These are phyloP conservation scores for Magnusiomyces suaveolens DNA, from an alignment of 1,139 yeast genomes.

Conservation along the genomic window DNA sequence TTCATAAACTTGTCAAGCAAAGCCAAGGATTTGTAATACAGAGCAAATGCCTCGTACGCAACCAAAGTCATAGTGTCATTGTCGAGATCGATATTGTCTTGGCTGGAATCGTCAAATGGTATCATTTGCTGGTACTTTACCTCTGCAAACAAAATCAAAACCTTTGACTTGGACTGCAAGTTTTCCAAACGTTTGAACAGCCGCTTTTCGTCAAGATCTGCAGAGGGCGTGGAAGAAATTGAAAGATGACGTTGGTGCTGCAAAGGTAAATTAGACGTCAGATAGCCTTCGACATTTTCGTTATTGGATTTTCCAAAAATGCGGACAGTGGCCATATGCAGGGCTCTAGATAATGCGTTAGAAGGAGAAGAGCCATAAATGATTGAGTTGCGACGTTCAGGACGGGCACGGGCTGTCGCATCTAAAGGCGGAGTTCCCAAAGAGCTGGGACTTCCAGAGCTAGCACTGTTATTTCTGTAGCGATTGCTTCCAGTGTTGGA, in stretches of 20 bases:
- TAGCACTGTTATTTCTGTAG: not conserved
- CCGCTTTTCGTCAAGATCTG: conserved; percentile 29
- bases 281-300: not conserved
- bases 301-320: conserved; percentile 49
- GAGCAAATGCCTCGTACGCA: conserved; percentile 78
- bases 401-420: not conserved
- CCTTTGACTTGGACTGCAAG: conserved; percentile 82
- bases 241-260: conserved; percentile 16
- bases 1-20: conserved; percentile 79
- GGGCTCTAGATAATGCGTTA: conserved; percentile 77
- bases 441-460: not conserved
- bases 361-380: conserved; percentile 61
- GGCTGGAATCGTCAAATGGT: conserved; percentile 41
- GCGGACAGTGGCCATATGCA: conserved; percentile 80
- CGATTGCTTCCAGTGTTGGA: not conserved
- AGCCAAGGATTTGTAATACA: conserved; percentile 76
- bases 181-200: conserved; percentile 53
- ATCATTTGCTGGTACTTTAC: conserved; percentile 78
- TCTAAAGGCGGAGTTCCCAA: not conserved
- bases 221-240: conserved; percentile 13
- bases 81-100: conserved; percentile 17
- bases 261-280: conserved; percentile 32
- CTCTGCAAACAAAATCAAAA: conserved; percentile 80
- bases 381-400: conserved; percentile 27
- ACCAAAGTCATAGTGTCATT: conserved; percentile 44